Evolutionary conservation across 805 yeast genomes (phyloP), one percentile per base, ranked within the genome.

Genomic region (Candida ascalaphidarum): DNA sequence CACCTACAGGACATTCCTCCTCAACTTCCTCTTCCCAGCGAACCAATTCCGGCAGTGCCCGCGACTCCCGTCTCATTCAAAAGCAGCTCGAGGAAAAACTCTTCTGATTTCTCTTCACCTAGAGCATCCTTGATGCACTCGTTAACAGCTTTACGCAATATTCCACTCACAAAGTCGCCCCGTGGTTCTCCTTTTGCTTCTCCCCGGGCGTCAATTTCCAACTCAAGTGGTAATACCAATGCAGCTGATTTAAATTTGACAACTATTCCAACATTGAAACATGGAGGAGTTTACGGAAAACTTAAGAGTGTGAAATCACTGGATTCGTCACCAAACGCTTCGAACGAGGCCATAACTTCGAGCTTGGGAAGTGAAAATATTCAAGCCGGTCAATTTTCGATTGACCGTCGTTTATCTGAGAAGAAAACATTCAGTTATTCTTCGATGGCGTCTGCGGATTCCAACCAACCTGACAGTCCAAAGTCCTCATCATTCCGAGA

Each of bases 11-110:
- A 57, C 29, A 54, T 79, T 4, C 85, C 86, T 0, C 74, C 79
- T 0, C 70, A 61, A 29, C 48, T 62, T 11, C 74, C 79, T 2
- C 54, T 71, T 33, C 88, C 88, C 3, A 49, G 42, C 10, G 78
- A 68, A 23, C 69, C 74, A 11, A 48, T 71, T 14, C 69, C 69
- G 1, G 51, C 60, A 10, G 58, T 59, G 4, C 68, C 68, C 3
- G 44, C 56, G 0, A 47, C 59, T 3, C 57, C 61, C 1, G 17
- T 39, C 1, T 52, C 62, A 2, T 60, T 53, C 34, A 52, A 55
- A 26, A 44, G 56, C 3, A 37, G 53, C 15, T 59, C 66, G 5
- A 34, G 67, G 20, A 58, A 46, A 34, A 50, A 47, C 26, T 61
- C 68, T 1, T 45, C 48, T 11, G 68, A 61, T 29, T 34, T 48